Evolutionary conservation across 23 red algal genomes (phyloP), one percentile per base, ranked within the genome.

Genomic region (Cyanidioschyzon merolae): DNA sequence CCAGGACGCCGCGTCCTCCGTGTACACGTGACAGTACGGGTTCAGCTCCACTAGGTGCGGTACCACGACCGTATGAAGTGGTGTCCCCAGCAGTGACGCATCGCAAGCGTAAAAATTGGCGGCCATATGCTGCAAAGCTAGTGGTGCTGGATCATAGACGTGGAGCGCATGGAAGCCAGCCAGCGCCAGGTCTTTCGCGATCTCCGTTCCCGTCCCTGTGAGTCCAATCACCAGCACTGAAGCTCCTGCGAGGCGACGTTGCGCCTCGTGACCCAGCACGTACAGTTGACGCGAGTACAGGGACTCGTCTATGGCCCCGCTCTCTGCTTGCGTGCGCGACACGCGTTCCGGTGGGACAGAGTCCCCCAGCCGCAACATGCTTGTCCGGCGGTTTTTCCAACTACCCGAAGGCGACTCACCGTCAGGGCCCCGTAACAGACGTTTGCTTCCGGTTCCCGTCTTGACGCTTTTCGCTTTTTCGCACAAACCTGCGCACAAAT

Each of bases 281-380:
- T 98, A 98, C 39, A 98, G 94, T 80, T 98, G 94, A 31, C 94
- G 76, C 24, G 94, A 98, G 67, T 98, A 98, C 1, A 98, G 85
- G 17, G 75, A 80, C 83, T 98, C 94, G 63, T 98, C 94, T 39
- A 98, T 98, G 76, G 83, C 77, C 16, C 38, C 39, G 75, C 0
- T 45, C 37, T 21, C 27, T 1, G 37, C 30, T 7, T 35, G 3
- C 63, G 63, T 54, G 45, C 45, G 45, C 45, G 7, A 21, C 7
- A 21, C 45, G 45, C 45, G 7, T 21, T 15, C 45, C 45, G 45
- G 45, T 21, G 45, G 45, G 12, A 54, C 45, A 21, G 45, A 21
- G 21, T 54, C 45, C 12, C 45, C 45, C 7, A 7, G 45, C 45
- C 21, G 45, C 45, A 54, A 15, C 7, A 21, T 21, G 45, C 21